These are phyloP conservation scores for Homolaphlyctis polyrhiza DNA, from an alignment of 371 early-diverging fungal species.

Conservation along the genomic window DNA sequence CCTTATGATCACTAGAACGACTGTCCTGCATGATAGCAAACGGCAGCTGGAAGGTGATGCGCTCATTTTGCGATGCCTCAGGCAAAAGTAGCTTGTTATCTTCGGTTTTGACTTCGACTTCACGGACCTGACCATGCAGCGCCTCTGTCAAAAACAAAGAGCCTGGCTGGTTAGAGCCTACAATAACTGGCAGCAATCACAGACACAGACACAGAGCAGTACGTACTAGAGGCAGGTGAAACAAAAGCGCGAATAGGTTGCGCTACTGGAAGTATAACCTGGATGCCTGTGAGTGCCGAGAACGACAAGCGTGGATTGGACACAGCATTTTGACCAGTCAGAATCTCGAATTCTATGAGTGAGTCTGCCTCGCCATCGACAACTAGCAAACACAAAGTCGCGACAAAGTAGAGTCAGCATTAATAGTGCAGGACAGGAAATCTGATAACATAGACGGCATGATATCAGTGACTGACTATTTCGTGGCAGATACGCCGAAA, in stretches of 20 bases:
- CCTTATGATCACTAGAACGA: slow-evolving; percentile 50
- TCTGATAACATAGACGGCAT: background rate
- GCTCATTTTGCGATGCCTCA: slow-evolving; percentile 42
- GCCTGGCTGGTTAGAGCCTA: slow-evolving; percentile 8
- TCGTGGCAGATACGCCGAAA: background rate
- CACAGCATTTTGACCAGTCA: background rate
- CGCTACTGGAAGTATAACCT: background rate
- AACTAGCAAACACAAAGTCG: no score
- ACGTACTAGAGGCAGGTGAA: no score
- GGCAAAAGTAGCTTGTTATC: slow-evolving; percentile 54
- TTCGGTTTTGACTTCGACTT: slow-evolving; percentile 40
- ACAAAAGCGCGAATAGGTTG: no score
- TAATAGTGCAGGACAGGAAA: no score
- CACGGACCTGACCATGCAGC: slow-evolving; percentile 14
- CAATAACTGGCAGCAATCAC: background rate
- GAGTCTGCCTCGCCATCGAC: background rate
- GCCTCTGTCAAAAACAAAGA: no score
- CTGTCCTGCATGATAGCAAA: slow-evolving; percentile 42
- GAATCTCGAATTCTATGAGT: background rate
- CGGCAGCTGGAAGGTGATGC: slow-evolving; percentile 45
- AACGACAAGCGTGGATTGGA: background rate
- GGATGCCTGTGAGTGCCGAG: background rate
- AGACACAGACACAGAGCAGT: no score
- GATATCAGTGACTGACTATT: background rate
- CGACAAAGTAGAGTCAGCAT: no score